Conservation (phyloP, 352 stramenopile species). For the Phytopythium mirpurense region DNA sequence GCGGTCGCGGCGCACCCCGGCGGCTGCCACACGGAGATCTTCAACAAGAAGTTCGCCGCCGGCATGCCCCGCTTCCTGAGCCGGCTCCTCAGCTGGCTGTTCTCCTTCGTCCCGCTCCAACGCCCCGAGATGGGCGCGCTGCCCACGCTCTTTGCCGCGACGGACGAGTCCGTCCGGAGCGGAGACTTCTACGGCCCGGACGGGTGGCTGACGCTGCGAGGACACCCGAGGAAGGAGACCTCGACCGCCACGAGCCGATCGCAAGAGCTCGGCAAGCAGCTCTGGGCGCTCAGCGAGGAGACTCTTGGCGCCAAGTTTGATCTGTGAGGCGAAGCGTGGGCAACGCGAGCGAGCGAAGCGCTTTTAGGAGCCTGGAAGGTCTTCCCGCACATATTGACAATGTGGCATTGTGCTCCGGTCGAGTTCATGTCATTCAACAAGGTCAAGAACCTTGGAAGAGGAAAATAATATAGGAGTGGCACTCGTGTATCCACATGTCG, state of each 20-base stretch:
- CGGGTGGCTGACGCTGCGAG: constrained; percentile 33
- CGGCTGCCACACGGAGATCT: constrained; percentile 32
- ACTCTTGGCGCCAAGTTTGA: constrained; percentile 27
- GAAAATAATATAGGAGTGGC: no score
- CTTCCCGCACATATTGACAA: no score
- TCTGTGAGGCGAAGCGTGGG: no score
- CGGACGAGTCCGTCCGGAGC: constrained; percentile 17
- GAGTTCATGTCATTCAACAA: no score
- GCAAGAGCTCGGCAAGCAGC: constrained; percentile 21
- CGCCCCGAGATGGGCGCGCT: constrained; percentile 36
- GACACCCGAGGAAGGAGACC: constrained; percentile 37
- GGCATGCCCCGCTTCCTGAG: constrained; percentile 21
- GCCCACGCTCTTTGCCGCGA: constrained; percentile 43
- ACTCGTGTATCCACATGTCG: no score
- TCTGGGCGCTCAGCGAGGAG: constrained; percentile 54
- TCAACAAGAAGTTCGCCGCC: constrained; percentile 26
- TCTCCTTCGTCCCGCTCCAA: constrained; percentile 25
- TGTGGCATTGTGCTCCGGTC: no score
- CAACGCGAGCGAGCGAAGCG: no score
- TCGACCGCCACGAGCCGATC: constrained; percentile 32
- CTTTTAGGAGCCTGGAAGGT: no score
- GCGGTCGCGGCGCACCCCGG: constrained; percentile 34
- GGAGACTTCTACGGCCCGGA: constrained; percentile 22
- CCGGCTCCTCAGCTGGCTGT: constrained; percentile 27
- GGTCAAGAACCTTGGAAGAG: no score